Evolutionary conservation across 108 stramenopile species (phyloP).

Genomic region (Discostella stelligeroides): DNA sequence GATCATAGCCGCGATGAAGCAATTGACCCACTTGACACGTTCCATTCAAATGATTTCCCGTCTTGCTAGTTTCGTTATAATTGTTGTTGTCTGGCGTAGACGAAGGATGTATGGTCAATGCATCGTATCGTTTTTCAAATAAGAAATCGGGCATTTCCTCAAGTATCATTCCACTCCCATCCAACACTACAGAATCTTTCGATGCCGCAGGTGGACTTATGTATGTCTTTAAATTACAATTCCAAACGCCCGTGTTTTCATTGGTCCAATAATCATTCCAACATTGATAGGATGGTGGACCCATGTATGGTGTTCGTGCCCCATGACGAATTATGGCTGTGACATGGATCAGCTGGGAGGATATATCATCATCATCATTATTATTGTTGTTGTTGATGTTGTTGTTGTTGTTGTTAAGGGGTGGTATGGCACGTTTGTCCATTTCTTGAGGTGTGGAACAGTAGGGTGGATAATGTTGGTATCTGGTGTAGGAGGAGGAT

Average conservation of each 20-base stretch:
- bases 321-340: constrained; percentile 84
- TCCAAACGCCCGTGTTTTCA: constrained; percentile 56
- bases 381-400: constrained; percentile 14
- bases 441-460: constrained; percentile 78
- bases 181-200: constrained; percentile 7
- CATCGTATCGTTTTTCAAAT: constrained; percentile 79
- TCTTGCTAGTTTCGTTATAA: not conserved
- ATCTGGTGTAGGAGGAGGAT: constrained; percentile 7
- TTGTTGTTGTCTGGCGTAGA: constrained; percentile 25
- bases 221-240: constrained; percentile 72
- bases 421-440: constrained; percentile 62
- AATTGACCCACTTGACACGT: constrained; percentile 91
- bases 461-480: constrained; percentile 65
- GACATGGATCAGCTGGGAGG: constrained; percentile 52
- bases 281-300: constrained; percentile 44
- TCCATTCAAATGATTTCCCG: constrained; percentile 64
- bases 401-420: constrained; percentile 22
- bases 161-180: constrained; percentile 11
- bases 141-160: constrained; percentile 53
- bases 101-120: constrained; percentile 38
- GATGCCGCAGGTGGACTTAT: constrained; percentile 53
- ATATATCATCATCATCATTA: not conserved
- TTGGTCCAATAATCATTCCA: constrained; percentile 68
- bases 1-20: constrained; percentile 75
- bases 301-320: constrained; percentile 68